phyloP scores from a whole-genome alignment of 2,329 filamentous ascomycete genomes.

The Fusarium phyllophilum region DNA sequence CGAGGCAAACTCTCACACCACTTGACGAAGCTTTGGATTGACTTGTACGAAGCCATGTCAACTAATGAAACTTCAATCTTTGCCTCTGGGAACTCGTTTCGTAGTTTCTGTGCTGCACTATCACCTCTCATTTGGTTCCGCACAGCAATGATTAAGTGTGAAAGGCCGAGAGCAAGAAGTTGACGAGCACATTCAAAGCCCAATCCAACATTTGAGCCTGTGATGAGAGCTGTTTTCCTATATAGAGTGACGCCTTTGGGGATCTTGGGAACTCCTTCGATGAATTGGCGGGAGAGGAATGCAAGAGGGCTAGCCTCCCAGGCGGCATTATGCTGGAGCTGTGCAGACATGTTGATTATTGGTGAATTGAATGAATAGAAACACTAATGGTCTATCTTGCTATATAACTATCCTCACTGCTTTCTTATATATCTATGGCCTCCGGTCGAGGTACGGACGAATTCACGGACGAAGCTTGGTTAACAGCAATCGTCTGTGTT shows the following conservation, averaged over 20 bases:
- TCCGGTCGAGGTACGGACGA: slow-evolving; percentile 30
- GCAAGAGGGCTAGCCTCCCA: slow-evolving; percentile 37
- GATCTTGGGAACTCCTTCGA: slow-evolving; percentile 38
- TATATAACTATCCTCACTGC: neutral
- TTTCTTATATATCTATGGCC: slow-evolving; percentile 19
- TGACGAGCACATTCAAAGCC: slow-evolving; percentile 58
- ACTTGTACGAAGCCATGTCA: slow-evolving; percentile 59
- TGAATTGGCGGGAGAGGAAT: slow-evolving; percentile 41
- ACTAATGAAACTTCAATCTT: slow-evolving; percentile 59
- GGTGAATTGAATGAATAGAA: neutral
- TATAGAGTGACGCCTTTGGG: slow-evolving; percentile 43
- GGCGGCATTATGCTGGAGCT: slow-evolving; percentile 31
- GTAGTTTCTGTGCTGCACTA: slow-evolving; percentile 45
- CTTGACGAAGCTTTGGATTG: slow-evolving; percentile 54
- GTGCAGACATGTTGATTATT: slow-evolving; percentile 32
- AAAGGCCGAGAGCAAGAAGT: slow-evolving; percentile 53
- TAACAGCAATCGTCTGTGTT: neutral
- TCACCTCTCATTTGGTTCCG: slow-evolving; percentile 57
- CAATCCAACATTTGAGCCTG: slow-evolving; percentile 60
- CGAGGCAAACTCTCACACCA: slow-evolving; percentile 48
- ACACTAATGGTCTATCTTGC: neutral
- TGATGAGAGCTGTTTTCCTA: slow-evolving; percentile 58
- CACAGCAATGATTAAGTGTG: slow-evolving; percentile 59
- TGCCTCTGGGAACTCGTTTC: slow-evolving; percentile 45
- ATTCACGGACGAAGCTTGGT: neutral